phyloP scores from a whole-genome alignment of 257 asterid species.

The Solanum sejunctum region DNA sequence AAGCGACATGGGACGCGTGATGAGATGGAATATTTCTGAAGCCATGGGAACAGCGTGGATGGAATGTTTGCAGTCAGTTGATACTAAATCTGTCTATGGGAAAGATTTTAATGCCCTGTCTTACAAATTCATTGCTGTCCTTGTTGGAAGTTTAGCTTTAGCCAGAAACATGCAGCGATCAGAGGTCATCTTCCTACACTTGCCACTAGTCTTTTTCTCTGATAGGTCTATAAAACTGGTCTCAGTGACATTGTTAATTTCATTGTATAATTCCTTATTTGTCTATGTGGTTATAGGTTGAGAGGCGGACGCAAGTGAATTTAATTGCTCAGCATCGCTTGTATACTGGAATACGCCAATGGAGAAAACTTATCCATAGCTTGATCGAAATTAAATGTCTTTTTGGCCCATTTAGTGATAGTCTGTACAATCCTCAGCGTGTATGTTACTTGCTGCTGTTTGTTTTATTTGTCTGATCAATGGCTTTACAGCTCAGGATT shows the following conservation, averaged over 20 bases:
- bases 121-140: constrained; percentile 85
- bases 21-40: constrained; percentile 94
- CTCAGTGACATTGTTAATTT: background rate
- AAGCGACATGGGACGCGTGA: constrained; percentile 82
- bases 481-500: constrained; percentile 4
- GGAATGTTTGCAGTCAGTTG: constrained; percentile 92
- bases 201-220: background rate
- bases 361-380: constrained; percentile 93
- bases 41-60: constrained; percentile 99
- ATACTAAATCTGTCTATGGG: constrained; percentile 85
- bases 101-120: constrained; percentile 90
- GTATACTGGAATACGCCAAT: constrained; percentile 81
- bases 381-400: constrained; percentile 80
- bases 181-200: constrained; percentile 44
- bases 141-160: constrained; percentile 95
- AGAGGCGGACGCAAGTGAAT: constrained; percentile 85
- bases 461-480: constrained; percentile 12
- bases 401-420: constrained; percentile 70
- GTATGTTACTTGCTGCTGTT: constrained; percentile 29
- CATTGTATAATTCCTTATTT: background rate
- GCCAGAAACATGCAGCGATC: constrained; percentile 97
- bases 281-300: constrained; percentile 51
- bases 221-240: background rate
- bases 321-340: constrained; percentile 58
- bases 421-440: constrained; percentile 54